Conservation (phyloP, 169 alveolate genomes). For the Plasmodium knowlesi region DNA sequence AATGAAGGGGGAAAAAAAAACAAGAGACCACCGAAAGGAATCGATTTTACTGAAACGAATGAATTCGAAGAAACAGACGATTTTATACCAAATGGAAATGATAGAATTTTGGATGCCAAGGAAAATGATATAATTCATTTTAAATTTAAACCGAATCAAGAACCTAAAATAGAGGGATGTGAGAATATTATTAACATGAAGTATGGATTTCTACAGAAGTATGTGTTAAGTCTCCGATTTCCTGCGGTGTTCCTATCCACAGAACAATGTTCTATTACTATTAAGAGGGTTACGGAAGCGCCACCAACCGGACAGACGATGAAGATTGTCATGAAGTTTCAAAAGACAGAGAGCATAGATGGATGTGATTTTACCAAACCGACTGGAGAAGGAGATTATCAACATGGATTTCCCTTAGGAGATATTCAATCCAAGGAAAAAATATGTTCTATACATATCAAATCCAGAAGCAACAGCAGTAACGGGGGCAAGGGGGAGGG, state of each 20-base stretch:
- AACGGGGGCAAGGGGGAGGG: no score
- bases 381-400: constrained; percentile 24
- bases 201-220: not conserved
- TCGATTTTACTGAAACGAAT: not conserved
- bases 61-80: not conserved
- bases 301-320: no score
- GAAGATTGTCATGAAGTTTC: not conserved
- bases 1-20: not conserved
- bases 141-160: not conserved
- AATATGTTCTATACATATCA: constrained; percentile 37
- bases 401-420: constrained; percentile 19
- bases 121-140: constrained; percentile 21
- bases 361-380: constrained; percentile 69
- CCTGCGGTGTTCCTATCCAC: constrained; percentile 18
- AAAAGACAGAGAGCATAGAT: constrained; percentile 40
- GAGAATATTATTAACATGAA: constrained; percentile 12
- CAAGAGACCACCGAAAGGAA: not conserved
- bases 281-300: not conserved
- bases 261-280: not conserved
- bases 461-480: no score
- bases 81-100: not conserved
- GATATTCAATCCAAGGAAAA: not conserved
- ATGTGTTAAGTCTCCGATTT: not conserved
- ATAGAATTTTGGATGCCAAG: not conserved
- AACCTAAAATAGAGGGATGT: not conserved